These are phyloP conservation scores for Diplosphaera chodatii DNA, from an alignment of 139 green algal genomes.

Conservation along the genomic window DNA sequence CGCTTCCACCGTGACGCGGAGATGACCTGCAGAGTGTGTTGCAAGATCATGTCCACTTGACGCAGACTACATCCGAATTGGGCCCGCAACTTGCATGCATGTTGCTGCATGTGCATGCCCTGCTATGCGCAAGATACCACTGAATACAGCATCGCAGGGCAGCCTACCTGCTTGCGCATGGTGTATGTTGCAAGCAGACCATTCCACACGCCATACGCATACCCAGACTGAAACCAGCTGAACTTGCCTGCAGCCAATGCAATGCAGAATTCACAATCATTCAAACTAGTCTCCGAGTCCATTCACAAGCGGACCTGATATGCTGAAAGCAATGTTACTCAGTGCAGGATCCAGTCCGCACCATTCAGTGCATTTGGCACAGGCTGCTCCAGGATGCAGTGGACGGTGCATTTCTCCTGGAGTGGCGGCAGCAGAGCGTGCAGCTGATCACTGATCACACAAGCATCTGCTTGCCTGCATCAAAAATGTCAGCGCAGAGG, in stretches of 20 bases:
- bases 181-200: constrained; percentile 41
- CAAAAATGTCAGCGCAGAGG: too few relatives aligned
- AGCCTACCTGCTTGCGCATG: constrained; percentile 17
- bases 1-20: constrained; percentile 50
- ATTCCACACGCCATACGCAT: constrained; percentile 40
- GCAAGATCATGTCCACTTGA: not conserved
- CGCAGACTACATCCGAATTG: too few relatives aligned
- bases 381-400: constrained; percentile 24
- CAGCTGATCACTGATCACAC: not conserved
- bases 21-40: constrained; percentile 3
- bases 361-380: constrained; percentile 32
- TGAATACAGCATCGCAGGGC: too few relatives aligned
- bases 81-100: too few relatives aligned
- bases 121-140: too few relatives aligned
- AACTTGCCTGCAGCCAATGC: constrained; percentile 43
- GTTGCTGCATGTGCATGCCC: constrained; percentile 32
- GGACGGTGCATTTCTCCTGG: not conserved
- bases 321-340: too few relatives aligned
- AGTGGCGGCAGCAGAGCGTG: constrained; percentile 1
- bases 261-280: too few relatives aligned
- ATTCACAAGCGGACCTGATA: too few relatives aligned
- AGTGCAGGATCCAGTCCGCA: too few relatives aligned
- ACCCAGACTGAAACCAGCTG: constrained; percentile 38
- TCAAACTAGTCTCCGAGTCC: too few relatives aligned
- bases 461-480: constrained; percentile 1